Evolutionary conservation across 1,284 basidiomycete species (phyloP).

Genomic region (Rhizoctonia solani): DNA sequence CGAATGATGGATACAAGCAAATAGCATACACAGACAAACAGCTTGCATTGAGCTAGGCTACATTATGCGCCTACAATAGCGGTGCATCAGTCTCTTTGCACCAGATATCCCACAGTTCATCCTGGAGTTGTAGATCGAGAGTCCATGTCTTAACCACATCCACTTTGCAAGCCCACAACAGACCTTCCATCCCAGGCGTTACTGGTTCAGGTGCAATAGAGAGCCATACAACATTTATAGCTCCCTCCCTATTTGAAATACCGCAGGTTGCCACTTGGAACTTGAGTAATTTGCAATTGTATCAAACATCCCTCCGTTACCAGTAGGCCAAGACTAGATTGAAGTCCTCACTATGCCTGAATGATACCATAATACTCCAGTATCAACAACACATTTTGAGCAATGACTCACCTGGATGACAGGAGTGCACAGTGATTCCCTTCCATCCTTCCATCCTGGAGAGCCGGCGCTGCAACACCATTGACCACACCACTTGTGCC

Average conservation of each 20-base stretch:
- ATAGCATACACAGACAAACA: too few relatives aligned
- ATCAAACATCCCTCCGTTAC: neutral
- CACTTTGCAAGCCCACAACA: constrained; percentile 36
- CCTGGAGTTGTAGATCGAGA: constrained; percentile 17
- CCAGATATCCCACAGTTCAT: constrained; percentile 31
- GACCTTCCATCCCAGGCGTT: constrained; percentile 16
- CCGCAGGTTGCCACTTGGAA: neutral
- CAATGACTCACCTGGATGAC: constrained; percentile 35
- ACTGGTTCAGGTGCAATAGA: constrained; percentile 12
- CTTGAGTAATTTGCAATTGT: too few relatives aligned
- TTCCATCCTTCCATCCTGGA: constrained; percentile 18
- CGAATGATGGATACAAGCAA: too few relatives aligned
- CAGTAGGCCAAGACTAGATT: neutral
- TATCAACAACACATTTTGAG: neutral
- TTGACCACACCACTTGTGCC: constrained; percentile 31
- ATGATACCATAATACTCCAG: neutral
- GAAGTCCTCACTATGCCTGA: neutral
- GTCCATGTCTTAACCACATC: constrained; percentile 34
- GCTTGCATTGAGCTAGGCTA: too few relatives aligned
- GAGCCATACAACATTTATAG: constrained; percentile 17
- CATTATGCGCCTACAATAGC: neutral
- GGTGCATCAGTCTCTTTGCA: neutral
- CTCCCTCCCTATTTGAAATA: constrained; percentile 33
- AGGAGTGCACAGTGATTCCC: constrained; percentile 27
- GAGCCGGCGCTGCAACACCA: constrained; percentile 32